Evolutionary conservation across 164 flowering plant species (phyloP).

Genomic region (Hamamelis virginiana): DNA sequence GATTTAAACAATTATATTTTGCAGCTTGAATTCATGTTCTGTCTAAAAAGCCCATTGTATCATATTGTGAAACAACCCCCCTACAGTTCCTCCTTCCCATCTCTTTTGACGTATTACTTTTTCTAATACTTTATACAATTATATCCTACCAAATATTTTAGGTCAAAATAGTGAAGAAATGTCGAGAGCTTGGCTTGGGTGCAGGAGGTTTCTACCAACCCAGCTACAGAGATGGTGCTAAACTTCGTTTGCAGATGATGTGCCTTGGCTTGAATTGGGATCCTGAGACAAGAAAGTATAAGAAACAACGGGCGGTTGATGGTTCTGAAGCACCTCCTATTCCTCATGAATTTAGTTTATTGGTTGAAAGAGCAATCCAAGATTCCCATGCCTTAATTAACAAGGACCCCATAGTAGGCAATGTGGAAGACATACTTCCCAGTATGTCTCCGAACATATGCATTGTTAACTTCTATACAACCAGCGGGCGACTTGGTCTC

Average conservation of each 20-base stretch:
- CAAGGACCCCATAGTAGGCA: conserved; percentile 1
- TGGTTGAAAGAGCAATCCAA: conserved; percentile 46
- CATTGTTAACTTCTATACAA: conserved; percentile 68
- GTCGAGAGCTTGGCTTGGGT: conserved; percentile 55
- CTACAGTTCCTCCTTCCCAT: too few species aligned
- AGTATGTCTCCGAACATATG: conserved; percentile 63
- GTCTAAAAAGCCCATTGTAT: too few species aligned
- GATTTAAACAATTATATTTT: too few species aligned
- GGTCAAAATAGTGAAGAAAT: conserved; percentile 49
- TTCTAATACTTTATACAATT: too few species aligned
- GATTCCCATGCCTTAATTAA: conserved; percentile 38
- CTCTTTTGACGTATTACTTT: too few species aligned
- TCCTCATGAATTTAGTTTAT: conserved; percentile 38
- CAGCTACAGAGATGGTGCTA: conserved; percentile 46
- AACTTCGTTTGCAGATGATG: conserved; percentile 63
- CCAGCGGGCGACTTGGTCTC: conserved; percentile 60
- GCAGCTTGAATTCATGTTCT: too few species aligned
- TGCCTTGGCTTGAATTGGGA: conserved; percentile 78
- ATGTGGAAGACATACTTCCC: conserved; percentile 41
- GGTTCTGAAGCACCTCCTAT: conserved; percentile 46
- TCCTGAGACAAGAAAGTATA: conserved; percentile 46
- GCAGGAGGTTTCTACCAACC: conserved; percentile 73
- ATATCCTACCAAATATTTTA: conserved; percentile 23
- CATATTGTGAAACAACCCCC: too few species aligned
- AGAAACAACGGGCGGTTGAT: conserved; percentile 29